Evolutionary conservation across 495 filamentous ascomycete genomes (phyloP).

Genomic region (Ramalina intermedia): DNA sequence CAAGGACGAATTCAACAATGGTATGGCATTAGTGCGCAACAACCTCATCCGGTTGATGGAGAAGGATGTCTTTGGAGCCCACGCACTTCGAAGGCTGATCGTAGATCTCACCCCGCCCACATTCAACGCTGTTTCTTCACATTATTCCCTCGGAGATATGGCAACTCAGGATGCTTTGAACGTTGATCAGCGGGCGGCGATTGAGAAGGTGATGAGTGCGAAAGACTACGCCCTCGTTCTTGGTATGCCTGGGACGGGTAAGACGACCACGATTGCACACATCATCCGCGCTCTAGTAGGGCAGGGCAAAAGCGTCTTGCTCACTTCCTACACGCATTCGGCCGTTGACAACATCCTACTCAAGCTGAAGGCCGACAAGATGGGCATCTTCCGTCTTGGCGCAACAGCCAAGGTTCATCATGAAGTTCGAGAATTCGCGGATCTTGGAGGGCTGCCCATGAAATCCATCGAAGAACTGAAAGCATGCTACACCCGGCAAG

Average conservation of each 20-base stretch:
- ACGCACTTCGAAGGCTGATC: conserved; percentile 60
- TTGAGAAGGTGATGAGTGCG: conserved; percentile 89
- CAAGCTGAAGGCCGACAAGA: conserved; percentile 67
- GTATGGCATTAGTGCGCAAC: conserved; percentile 87
- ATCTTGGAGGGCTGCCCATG: conserved; percentile 55
- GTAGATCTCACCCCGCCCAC: conserved; percentile 55
- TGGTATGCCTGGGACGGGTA: conserved; percentile 96
- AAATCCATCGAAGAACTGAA: conserved; percentile 69
- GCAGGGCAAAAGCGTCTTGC: conserved; percentile 79
- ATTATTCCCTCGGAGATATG: conserved; percentile 37
- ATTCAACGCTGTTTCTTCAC: conserved; percentile 52
- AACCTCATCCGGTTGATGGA: conserved; percentile 89
- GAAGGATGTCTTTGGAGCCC: conserved; percentile 55
- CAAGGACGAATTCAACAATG: conserved; percentile 96
- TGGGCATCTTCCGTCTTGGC: conserved; percentile 73
- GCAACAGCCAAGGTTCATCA: conserved; percentile 70
- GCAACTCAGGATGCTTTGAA: conserved; percentile 50
- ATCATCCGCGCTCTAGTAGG: conserved; percentile 84
- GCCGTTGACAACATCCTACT: conserved; percentile 95
- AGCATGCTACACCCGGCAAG: conserved; percentile 62
- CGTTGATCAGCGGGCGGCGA: conserved; percentile 69
- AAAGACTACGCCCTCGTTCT: conserved; percentile 88
- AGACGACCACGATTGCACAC: conserved; percentile 94
- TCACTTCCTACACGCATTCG: conserved; percentile 93
- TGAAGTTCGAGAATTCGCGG: conserved; percentile 70